Evolutionary conservation across 148 eudicot species (phyloP).

Genomic region (Chenopodium berlandieri): DNA sequence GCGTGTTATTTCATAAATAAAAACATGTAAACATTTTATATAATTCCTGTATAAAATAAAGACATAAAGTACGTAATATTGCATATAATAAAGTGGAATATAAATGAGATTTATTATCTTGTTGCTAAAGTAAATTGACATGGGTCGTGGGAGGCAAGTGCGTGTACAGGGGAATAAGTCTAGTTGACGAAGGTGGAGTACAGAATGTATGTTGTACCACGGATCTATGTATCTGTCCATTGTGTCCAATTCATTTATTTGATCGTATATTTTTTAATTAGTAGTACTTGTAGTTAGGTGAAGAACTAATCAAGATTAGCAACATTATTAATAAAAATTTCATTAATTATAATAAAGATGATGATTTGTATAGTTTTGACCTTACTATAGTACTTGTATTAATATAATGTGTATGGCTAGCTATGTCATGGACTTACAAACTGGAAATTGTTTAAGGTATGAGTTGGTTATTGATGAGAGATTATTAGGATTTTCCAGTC

Average conservation of each 20-base stretch:
- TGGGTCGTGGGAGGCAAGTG: constrained; percentile 16
- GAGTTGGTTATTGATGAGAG: too few species aligned
- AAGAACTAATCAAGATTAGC: background rate
- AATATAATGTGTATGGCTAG: background rate
- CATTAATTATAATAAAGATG: background rate
- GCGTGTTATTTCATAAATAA: too few species aligned
- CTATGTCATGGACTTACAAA: background rate
- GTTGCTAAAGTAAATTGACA: background rate
- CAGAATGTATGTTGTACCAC: constrained; percentile 17
- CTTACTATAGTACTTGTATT: background rate
- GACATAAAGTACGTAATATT: too few species aligned
- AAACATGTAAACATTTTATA: too few species aligned
- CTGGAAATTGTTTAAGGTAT: background rate
- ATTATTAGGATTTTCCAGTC: too few species aligned
- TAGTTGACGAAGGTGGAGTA: constrained; percentile 14
- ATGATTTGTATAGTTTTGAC: background rate
- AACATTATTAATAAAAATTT: background rate
- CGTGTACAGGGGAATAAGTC: background rate
- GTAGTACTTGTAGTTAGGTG: background rate
- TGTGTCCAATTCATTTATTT: background rate
- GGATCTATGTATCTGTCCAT: constrained; percentile 6
- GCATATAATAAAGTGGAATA: too few species aligned
- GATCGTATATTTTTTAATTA: background rate
- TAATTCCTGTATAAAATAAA: too few species aligned
- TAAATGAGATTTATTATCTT: background rate